Evolutionary conservation across 306 rosid genomes (phyloP).

Genomic region (Argentina anserina): DNA sequence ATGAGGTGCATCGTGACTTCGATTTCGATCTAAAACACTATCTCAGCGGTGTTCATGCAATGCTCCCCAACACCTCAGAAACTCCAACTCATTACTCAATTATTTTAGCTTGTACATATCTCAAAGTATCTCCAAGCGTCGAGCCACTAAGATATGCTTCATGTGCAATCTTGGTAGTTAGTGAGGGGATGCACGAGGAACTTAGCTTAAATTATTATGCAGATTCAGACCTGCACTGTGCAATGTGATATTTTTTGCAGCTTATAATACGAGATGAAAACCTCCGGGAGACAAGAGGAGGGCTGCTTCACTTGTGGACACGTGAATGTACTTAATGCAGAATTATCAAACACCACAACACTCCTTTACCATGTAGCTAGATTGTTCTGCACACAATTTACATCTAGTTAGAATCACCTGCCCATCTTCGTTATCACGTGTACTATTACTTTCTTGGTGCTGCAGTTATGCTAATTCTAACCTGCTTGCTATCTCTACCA

Average conservation of each 20-base stretch:
- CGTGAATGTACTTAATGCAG: conserved; percentile 3
- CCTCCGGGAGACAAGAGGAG: conserved; percentile 4
- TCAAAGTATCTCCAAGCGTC: conserved; percentile 6
- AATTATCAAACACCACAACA: neutral
- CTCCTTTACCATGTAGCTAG: neutral
- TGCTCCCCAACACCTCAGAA: conserved; percentile 32
- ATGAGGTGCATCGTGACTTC: conserved; percentile 9
- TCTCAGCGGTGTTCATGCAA: conserved; percentile 29
- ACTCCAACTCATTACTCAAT: conserved; percentile 28
- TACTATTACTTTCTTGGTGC: neutral
- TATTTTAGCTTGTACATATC: conserved; percentile 3
- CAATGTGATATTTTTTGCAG: neutral
- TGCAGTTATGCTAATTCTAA: neutral
- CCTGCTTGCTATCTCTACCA: neutral
- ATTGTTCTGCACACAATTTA: neutral
- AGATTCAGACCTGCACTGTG: neutral
- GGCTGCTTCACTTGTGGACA: neutral
- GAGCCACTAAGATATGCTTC: conserved; percentile 2
- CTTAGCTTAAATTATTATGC: neutral
- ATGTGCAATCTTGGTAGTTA: conserved; percentile 8
- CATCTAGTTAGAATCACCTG: neutral
- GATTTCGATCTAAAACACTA: conserved; percentile 33
- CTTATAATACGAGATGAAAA: neutral
- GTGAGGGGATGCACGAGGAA: conserved; percentile 14
- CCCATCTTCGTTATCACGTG: neutral